Percentiles rank a stretch among this genome's conserved stretches.
These are phyloP conservation scores for Tolypocladium sp. DNA, from an alignment of 2,329 filamentous ascomycete genomes.

Conservation along the genomic window DNA sequence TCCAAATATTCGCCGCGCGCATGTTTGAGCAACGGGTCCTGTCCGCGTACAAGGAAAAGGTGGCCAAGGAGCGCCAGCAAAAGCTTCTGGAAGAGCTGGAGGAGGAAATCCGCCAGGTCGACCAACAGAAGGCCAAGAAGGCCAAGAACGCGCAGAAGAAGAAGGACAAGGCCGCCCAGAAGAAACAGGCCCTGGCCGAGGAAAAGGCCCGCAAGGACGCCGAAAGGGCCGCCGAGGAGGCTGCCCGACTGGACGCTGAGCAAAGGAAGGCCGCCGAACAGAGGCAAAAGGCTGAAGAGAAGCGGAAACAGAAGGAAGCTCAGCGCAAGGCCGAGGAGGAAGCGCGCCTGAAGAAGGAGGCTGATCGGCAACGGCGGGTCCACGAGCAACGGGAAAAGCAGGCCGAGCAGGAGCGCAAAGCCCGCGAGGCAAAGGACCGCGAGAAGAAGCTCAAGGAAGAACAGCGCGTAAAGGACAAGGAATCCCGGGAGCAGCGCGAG, in stretches of 20 bases:
- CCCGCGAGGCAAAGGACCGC: constrained; percentile 49
- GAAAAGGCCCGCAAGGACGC: constrained; percentile 82
- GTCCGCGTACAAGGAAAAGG: constrained; percentile 95
- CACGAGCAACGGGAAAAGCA: constrained; percentile 82
- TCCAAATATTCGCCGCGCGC: constrained; percentile 95
- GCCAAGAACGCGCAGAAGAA: constrained; percentile 89
- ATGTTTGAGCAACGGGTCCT: constrained; percentile 99
- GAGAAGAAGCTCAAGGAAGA: constrained; percentile 84
- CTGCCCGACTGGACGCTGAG: constrained; percentile 65
- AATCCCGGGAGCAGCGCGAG: constrained; percentile 60
- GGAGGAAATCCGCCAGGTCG: constrained; percentile 69
- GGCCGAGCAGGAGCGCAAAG: constrained; percentile 75
- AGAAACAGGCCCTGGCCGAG: constrained; percentile 83
- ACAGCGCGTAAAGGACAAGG: constrained; percentile 69
- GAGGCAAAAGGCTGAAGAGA: constrained; percentile 76
- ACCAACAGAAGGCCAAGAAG: constrained; percentile 82
- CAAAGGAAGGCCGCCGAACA: constrained; percentile 74
- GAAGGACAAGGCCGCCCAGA: constrained; percentile 85
- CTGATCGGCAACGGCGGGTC: constrained; percentile 67
- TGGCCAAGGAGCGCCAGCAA: constrained; percentile 83
- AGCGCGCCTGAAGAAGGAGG: constrained; percentile 74
- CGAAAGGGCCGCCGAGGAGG: constrained; percentile 82
- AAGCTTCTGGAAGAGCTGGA: constrained; percentile 86
- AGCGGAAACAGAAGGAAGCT: constrained; percentile 81
- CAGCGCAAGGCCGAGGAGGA: constrained; percentile 88